These are phyloP conservation scores for Vigna angularis DNA, from an alignment of 306 rosid species.

Conservation along the genomic window DNA sequence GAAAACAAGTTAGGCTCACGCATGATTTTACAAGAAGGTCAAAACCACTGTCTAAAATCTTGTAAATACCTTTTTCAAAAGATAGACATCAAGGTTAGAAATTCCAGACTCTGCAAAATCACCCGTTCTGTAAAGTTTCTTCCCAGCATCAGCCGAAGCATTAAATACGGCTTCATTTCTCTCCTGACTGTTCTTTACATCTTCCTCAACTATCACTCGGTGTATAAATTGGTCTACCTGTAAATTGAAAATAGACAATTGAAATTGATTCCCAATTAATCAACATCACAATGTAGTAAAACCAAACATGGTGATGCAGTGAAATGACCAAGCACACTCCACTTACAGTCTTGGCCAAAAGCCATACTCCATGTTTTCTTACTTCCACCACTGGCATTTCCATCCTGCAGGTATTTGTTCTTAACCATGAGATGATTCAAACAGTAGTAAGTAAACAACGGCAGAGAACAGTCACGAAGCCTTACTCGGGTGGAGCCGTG, in stretches of 20 bases:
- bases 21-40: constrained; percentile 14
- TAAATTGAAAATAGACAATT: constrained; percentile 31
- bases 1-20: constrained; percentile 48
- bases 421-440: constrained; percentile 42
- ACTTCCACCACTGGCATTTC: constrained; percentile 97
- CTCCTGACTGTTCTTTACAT: constrained; percentile 63
- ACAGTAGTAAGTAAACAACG: constrained; percentile 14
- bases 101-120: constrained; percentile 73
- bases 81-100: constrained; percentile 71
- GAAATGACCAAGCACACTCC: constrained; percentile 30
- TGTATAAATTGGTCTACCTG: constrained; percentile 94
- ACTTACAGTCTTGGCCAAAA: constrained; percentile 88
- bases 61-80: constrained; percentile 68
- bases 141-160: constrained; percentile 75
- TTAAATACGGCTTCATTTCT: constrained; percentile 64
- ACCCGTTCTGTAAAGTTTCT: constrained; percentile 85
- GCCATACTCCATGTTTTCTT: constrained; percentile 87
- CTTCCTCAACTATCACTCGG: constrained; percentile 90
- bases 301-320: not conserved
- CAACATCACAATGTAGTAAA: constrained; percentile 27
- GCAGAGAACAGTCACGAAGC: constrained; percentile 2
- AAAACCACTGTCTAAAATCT: constrained; percentile 34
- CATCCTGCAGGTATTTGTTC: constrained; percentile 61
- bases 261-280: constrained; percentile 2
- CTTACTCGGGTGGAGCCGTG: constrained; percentile 91